Conservation (phyloP, 2,329 filamentous ascomycete species). For the Xylariaceae sp. region DNA sequence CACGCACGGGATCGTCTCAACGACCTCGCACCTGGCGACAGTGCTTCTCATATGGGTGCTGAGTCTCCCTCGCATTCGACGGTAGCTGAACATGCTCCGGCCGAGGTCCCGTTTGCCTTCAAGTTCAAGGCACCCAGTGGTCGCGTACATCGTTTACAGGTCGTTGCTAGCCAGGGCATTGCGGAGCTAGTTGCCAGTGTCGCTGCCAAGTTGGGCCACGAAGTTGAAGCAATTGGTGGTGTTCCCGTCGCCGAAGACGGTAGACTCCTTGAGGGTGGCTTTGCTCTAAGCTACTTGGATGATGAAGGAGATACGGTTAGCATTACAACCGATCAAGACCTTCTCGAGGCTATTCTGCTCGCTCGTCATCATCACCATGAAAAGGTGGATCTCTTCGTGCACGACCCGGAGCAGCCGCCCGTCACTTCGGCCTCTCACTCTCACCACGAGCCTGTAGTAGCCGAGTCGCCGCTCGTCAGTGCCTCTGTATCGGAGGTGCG, state of each 20-base stretch:
- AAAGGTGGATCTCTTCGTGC: slow-evolving; percentile 96
- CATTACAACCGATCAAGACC: slow-evolving; percentile 90
- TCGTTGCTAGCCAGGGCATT: slow-evolving; percentile 74
- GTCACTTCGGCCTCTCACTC: slow-evolving; percentile 54
- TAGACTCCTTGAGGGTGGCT: slow-evolving; percentile 69
- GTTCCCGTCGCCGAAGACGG: slow-evolving; percentile 72
- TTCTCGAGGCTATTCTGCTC: slow-evolving; percentile 81
- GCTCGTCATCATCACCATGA: slow-evolving; percentile 72
- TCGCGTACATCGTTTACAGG: slow-evolving; percentile 86
- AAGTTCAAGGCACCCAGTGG: slow-evolving; percentile 98
- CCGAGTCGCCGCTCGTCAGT: slow-evolving; percentile 44
- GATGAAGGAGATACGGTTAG: slow-evolving; percentile 96
- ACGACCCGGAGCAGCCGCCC: slow-evolving; percentile 86
- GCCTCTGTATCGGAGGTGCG: slow-evolving; percentile 41
- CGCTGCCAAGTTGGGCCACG: slow-evolving; percentile 74
- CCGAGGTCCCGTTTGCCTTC: slow-evolving; percentile 85
- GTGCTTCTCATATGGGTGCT: slow-evolving; percentile 82
- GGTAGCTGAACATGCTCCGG: slow-evolving; percentile 51
- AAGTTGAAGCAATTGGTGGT: slow-evolving; percentile 80
- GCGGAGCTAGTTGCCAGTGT: slow-evolving; percentile 72
- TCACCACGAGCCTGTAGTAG: slow-evolving; percentile 35
- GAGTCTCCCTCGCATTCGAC: slow-evolving; percentile 69
- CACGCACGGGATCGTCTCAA: slow-evolving; percentile 59
- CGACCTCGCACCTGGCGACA: slow-evolving; percentile 87
- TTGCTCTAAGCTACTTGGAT: slow-evolving; percentile 90